phyloP scores from a whole-genome alignment of 345 rosid genomes.

The Hirschfeldia incana region DNA sequence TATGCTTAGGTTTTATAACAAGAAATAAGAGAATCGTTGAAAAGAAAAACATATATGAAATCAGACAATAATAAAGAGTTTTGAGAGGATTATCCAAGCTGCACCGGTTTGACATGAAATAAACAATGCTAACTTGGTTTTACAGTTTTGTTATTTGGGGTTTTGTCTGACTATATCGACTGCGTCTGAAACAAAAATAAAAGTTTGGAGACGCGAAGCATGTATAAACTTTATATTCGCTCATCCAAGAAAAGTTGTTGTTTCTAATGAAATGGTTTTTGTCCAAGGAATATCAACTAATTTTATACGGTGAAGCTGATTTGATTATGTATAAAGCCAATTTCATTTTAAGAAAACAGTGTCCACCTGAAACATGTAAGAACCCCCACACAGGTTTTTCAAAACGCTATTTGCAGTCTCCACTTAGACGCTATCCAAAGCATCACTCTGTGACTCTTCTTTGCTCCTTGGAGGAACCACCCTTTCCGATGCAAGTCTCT shows the following conservation, averaged over 20 bases:
- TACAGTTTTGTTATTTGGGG: neutral
- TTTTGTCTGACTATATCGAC: neutral
- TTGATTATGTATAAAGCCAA: conserved; percentile 6
- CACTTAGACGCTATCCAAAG: conserved; percentile 57
- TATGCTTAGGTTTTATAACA: neutral
- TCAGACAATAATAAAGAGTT: neutral
- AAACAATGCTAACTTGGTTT: neutral
- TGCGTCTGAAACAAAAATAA: too few relatives aligned
- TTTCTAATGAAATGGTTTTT: too few relatives aligned
- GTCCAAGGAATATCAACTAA: too few relatives aligned
- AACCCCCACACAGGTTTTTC: conserved; percentile 30
- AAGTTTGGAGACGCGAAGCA: too few relatives aligned
- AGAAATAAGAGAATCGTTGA: neutral
- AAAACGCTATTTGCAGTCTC: conserved; percentile 20
- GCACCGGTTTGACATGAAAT: neutral
- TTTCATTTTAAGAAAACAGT: conserved; percentile 11
- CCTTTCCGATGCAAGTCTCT: conserved; percentile 84
- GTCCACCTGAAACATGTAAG: conserved; percentile 29
- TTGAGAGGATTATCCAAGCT: neutral
- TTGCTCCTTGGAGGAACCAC: conserved; percentile 51
- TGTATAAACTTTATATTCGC: too few relatives aligned
- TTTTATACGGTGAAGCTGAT: conserved; percentile 11
- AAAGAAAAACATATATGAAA: too few relatives aligned
- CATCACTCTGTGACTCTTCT: conserved; percentile 61
- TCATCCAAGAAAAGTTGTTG: neutral